Conservation (phyloP, 176 grass and related monocot genomes). For the maize (Zea mays) region Zm-B73-REFERENCE-NAM-5.0 NC_050098.1:79501-80000, state of each 20-base stretch:
- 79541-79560: constrained; percentile 79
- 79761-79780: not conserved
- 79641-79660: constrained; percentile 50
- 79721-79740: not conserved
- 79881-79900: not conserved
- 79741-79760: not conserved
- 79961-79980: too few species aligned
- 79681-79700: not conserved
- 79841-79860: not conserved
- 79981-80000: too few species aligned
- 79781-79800: too few species aligned
- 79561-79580: constrained; percentile 91
- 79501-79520: constrained; percentile 77
- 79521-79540: constrained; percentile 66
- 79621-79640: constrained; percentile 88
- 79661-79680: not conserved
- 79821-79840: not conserved
- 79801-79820: too few species aligned
- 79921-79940: too few species aligned
- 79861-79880: not conserved
- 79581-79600: constrained; percentile 72
- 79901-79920: not conserved
- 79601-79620: constrained; percentile 87
- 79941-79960: too few species aligned
- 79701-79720: not conserved